These are phyloP conservation scores for Pinus tabuliformis DNA, from an alignment of 75 land plant genomes.

Conservation along the genomic window DNA sequence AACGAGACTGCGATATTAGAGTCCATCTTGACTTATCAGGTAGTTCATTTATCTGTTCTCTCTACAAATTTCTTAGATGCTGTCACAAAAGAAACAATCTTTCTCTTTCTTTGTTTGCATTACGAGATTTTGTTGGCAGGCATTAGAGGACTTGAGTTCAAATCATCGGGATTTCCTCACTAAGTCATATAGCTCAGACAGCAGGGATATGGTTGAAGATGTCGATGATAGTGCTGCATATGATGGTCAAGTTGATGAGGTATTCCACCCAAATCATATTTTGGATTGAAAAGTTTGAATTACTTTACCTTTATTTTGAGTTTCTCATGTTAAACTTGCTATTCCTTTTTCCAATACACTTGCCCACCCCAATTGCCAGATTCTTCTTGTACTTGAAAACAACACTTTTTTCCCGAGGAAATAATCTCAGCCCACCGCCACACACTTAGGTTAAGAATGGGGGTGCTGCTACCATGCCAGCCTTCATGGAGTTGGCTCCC, in stretches of 20 bases:
- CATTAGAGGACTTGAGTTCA: neutral
- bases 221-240: neutral
- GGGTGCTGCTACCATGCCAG: no score
- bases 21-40: slow-evolving; percentile 7
- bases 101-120: neutral
- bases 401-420: no score
- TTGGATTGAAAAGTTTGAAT: neutral
- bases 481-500: no score
- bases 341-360: no score
- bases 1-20: slow-evolving; percentile 6
- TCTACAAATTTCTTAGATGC: neutral
- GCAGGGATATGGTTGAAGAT: neutral
- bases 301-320: no score
- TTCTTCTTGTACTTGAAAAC: no score
- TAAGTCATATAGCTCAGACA: neutral
- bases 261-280: neutral
- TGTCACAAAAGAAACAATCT: neutral
- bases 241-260: neutral
- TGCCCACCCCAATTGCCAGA: no score
- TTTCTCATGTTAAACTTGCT: no score
- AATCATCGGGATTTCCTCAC: neutral
- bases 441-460: no score
- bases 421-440: no score
- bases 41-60: neutral
- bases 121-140: neutral